Evolutionary conservation across 2,329 filamentous ascomycete species (phyloP).

Genomic region (Nemania serpens): DNA sequence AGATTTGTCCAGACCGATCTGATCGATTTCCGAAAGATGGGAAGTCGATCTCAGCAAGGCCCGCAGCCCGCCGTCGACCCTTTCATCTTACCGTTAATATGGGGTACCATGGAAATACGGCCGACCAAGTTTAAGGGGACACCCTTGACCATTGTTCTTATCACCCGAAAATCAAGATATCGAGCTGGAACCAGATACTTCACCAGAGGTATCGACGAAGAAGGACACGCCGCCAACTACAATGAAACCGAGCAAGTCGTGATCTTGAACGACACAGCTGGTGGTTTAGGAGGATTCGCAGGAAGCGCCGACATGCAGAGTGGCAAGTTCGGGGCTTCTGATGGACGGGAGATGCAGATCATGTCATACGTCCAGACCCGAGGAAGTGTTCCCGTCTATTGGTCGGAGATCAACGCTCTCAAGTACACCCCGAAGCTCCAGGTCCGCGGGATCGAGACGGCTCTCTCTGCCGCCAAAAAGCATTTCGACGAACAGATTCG

Average conservation of each 20-base stretch:
- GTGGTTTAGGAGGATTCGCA: conserved; percentile 78
- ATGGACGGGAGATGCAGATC: conserved; percentile 80
- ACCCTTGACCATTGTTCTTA: conserved; percentile 81
- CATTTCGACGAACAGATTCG: conserved; percentile 95
- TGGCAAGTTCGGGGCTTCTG: conserved; percentile 63
- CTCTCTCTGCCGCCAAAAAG: conserved; percentile 75
- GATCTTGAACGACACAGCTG: conserved; percentile 80
- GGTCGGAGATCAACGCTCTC: conserved; percentile 93
- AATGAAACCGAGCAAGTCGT: conserved; percentile 97
- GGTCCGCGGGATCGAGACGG: conserved; percentile 81
- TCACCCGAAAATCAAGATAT: conserved; percentile 86
- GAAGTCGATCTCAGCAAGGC: conserved; percentile 66
- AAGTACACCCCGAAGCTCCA: conserved; percentile 91
- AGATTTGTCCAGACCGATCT: conserved; percentile 88
- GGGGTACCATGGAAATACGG: conserved; percentile 91
- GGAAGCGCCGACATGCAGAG: conserved; percentile 77
- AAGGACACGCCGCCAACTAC: conserved; percentile 96
- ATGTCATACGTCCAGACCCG: conserved; percentile 95
- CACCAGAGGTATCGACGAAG: conserved; percentile 88
- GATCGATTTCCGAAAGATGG: conserved; percentile 78
- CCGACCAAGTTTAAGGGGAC: conserved; percentile 85
- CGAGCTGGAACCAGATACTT: conserved; percentile 93
- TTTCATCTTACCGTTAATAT: conserved; percentile 94
- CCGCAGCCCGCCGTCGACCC: conserved; percentile 81
- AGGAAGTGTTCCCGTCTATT: conserved; percentile 93